Base-by-base conservation (phyloP, 768 basidiomycete genomes). In the Boletus tomentosulus region DNA sequence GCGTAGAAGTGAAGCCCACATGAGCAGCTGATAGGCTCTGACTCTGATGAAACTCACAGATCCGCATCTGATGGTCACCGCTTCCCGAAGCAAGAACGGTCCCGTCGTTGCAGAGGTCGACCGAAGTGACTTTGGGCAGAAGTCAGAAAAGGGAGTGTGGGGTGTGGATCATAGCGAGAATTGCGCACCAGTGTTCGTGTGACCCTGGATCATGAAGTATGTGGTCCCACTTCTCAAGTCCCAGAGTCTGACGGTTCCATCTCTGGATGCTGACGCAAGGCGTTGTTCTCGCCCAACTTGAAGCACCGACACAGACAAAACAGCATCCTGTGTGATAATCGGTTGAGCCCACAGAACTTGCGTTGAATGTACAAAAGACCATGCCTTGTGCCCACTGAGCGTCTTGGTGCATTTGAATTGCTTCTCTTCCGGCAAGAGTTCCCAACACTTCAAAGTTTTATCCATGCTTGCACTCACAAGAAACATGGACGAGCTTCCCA, bases 371-470 rank as follows among this genome's bases (percentile, higher is more conserved):
- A 39, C 19, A 34, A 43, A 48, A 43, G 28, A 48, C 10, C 47
- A 25, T 55, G 53, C 67, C 58, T 62, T 58, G 57, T 72, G 71
- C 24, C 71, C 71, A 47, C 33, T 55, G 4, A 73, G 50, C 25
- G 69, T 73, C 52, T 61, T 67, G 12, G 59, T 66, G 50, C 71
- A 66, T 16, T 34, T 48, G 39, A 71, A 68, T 27, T 44, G 58
- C 50, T 59, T 64, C 52, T 69, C 62, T 6, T 58, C 54, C 33
- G 58, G 62, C 27, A 48, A 51, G 28, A 82, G 61, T 46, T 81
- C 77, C 78, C 82, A 83, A 34, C 72, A 70, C 50, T 79, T 78
- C 24, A 69, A 44, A 12, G 63, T 62, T 28, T 49, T 43, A 46
- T 71, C 70, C 48, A 64, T 35, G 53, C 68, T 73, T 22, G 66